Conservation (phyloP, 805 yeast species). For the Hanseniaspora hatyaiensis region DNA sequence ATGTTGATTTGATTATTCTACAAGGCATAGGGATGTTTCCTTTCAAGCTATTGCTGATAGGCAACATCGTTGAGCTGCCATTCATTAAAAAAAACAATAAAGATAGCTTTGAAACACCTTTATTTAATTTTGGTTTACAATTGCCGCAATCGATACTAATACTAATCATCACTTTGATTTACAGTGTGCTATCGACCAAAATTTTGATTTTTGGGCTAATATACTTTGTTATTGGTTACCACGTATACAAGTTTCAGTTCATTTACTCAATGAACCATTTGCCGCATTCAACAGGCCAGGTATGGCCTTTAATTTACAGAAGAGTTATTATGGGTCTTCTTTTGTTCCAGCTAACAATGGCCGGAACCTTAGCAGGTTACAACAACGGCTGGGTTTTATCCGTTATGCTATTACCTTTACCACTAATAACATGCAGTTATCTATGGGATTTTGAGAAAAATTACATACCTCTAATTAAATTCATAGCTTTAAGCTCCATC, state of each 20-base stretch:
- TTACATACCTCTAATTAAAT: conserved; percentile 67
- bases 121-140: conserved; percentile 79
- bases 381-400: conserved; percentile 72
- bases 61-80: conserved; percentile 65
- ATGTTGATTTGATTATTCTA: conserved; percentile 72
- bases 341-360: conserved; percentile 83
- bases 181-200: conserved; percentile 81
- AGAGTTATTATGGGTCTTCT: conserved; percentile 70
- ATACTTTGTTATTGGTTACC: conserved; percentile 75
- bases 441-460: conserved; percentile 73
- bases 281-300: conserved; percentile 92
- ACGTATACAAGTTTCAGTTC: conserved; percentile 81
- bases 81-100: conserved; percentile 51
- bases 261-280: conserved; percentile 87
- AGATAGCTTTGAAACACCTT: conserved; percentile 73
- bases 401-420: conserved; percentile 60
- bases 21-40: conserved; percentile 89
- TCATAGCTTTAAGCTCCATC: conserved; percentile 78
- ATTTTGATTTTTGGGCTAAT: conserved; percentile 73
- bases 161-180: conserved; percentile 70
- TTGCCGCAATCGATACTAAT: conserved; percentile 85
- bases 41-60: conserved; percentile 67
- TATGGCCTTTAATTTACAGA: conserved; percentile 84
- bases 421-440: conserved; percentile 51
- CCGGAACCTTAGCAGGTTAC: conserved; percentile 70